Conservation (phyloP, 495 filamentous ascomycete species). For the Aspergillus asperescens region DNA sequence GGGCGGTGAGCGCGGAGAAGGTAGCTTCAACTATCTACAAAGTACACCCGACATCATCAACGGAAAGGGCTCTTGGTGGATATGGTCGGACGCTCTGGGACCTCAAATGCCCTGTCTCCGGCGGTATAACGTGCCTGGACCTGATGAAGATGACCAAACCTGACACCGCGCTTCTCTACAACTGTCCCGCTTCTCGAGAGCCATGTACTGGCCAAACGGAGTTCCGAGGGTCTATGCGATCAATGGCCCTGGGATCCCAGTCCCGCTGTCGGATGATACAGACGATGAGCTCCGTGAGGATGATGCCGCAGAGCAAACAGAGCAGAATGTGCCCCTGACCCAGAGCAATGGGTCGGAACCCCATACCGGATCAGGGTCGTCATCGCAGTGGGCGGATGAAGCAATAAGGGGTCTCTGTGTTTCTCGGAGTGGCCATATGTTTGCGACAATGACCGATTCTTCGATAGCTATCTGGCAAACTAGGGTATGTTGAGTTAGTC, state of each 20-base stretch:
- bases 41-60: no score
- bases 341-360: slow-evolving; percentile 12
- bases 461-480: slow-evolving; percentile 92
- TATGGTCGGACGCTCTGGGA: slow-evolving; percentile 23
- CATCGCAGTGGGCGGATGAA: slow-evolving; percentile 42
- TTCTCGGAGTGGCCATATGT: slow-evolving; percentile 77
- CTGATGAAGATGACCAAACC: slow-evolving; percentile 38
- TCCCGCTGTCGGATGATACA: slow-evolving; percentile 36
- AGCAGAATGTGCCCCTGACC: slow-evolving; percentile 14
- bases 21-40: slow-evolving; percentile 1
- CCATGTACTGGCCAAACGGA: slow-evolving; percentile 97
- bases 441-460: slow-evolving; percentile 79
- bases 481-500: slow-evolving; percentile 53
- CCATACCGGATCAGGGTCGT: slow-evolving; percentile 23
- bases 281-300: slow-evolving; percentile 10
- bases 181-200: slow-evolving; percentile 33
- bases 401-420: slow-evolving; percentile 69
- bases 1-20: slow-evolving; percentile 8
- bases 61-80: slow-evolving; percentile 6
- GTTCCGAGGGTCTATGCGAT: slow-evolving; percentile 84
- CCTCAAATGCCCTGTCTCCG: slow-evolving; percentile 16
- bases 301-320: slow-evolving; percentile 5
- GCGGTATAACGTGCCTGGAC: slow-evolving; percentile 14
- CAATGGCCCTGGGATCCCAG: slow-evolving; percentile 47
- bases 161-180: slow-evolving; percentile 29